These are phyloP conservation scores for Rhodotorula sp. DNA, from an alignment of 1,284 basidiomycete species.

Conservation along the genomic window DNA sequence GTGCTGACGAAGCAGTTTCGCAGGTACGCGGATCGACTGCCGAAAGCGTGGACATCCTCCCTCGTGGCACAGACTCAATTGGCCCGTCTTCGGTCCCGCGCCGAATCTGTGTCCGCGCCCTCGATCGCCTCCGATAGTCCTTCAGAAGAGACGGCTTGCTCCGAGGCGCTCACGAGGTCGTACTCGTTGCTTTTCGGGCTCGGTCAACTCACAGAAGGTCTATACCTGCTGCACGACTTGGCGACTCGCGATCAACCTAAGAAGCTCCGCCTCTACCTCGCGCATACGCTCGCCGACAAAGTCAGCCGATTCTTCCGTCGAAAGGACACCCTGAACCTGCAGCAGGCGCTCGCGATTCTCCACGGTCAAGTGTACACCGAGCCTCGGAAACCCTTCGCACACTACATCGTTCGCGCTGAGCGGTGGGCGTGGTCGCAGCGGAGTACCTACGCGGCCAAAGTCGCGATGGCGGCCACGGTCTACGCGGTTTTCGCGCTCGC, in stretches of 20 bases:
- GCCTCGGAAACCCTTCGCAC: background rate
- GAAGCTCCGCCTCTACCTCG: slow-evolving; percentile 17
- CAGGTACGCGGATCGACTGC: slow-evolving; percentile 35
- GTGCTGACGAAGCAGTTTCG: background rate
- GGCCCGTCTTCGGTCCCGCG: slow-evolving; percentile 12
- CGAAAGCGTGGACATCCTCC: slow-evolving; percentile 39
- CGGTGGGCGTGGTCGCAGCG: slow-evolving; percentile 27
- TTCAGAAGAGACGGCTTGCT: slow-evolving; percentile 18
- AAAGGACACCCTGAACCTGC: slow-evolving; percentile 18
- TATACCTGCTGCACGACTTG: slow-evolving; percentile 23
- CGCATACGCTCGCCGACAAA: slow-evolving; percentile 6
- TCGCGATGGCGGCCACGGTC: slow-evolving; percentile 28
- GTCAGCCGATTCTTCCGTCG: slow-evolving; percentile 3
- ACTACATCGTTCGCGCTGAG: slow-evolving; percentile 14
- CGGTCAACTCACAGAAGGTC: slow-evolving; percentile 34
- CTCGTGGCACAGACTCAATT: slow-evolving; percentile 20
- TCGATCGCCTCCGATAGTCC: background rate
- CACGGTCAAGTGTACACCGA: slow-evolving; percentile 23
- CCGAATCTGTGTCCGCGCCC: background rate
- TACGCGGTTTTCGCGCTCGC: slow-evolving; percentile 34
- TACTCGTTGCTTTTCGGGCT: slow-evolving; percentile 37
- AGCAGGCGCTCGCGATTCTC: slow-evolving; percentile 27
- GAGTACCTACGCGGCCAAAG: slow-evolving; percentile 31
- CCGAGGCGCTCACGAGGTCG: slow-evolving; percentile 33
- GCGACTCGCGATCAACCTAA: background rate